Evolutionary conservation across 2,329 filamentous ascomycete species (phyloP).

Genomic region (Neonectria sp.): DNA sequence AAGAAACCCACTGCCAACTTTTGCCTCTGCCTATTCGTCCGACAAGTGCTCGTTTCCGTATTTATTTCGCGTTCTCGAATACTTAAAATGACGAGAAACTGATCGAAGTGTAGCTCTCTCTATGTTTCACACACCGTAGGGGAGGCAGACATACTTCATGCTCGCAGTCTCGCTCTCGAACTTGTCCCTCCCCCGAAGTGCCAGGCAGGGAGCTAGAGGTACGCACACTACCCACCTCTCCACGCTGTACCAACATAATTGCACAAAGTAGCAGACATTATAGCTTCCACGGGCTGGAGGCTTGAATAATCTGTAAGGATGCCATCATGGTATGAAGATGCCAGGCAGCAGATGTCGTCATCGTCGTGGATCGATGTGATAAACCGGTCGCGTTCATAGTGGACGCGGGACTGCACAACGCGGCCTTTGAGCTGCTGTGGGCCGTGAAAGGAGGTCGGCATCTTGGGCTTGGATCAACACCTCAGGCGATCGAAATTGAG

Average conservation of each 20-base stretch:
- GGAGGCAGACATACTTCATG: conserved; percentile 30
- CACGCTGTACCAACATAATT: conserved; percentile 19
- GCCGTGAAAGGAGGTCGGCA: background rate
- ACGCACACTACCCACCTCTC: conserved; percentile 36
- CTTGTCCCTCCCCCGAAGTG: conserved; percentile 20
- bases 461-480: background rate
- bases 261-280: conserved; percentile 41
- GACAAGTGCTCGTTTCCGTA: conserved; percentile 8
- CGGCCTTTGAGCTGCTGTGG: background rate
- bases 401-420: conserved; percentile 7
- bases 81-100: conserved; percentile 2
- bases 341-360: conserved; percentile 25
- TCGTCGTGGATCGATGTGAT: conserved; percentile 26
- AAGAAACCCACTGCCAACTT: conserved; percentile 1
- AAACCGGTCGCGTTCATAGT: conserved; percentile 26
- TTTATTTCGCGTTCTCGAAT: conserved; percentile 1
- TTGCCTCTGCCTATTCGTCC: conserved; percentile 20
- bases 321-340: conserved; percentile 34
- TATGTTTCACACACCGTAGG: background rate
- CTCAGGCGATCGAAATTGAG: too few relatives aligned
- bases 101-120: background rate
- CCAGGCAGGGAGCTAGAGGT: conserved; percentile 28
- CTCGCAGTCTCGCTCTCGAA: conserved; percentile 39
- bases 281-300: conserved; percentile 32
- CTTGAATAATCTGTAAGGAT: conserved; percentile 34